Evolutionary conservation across 306 rosid species (phyloP).

Genomic region (Quercus alba): DNA sequence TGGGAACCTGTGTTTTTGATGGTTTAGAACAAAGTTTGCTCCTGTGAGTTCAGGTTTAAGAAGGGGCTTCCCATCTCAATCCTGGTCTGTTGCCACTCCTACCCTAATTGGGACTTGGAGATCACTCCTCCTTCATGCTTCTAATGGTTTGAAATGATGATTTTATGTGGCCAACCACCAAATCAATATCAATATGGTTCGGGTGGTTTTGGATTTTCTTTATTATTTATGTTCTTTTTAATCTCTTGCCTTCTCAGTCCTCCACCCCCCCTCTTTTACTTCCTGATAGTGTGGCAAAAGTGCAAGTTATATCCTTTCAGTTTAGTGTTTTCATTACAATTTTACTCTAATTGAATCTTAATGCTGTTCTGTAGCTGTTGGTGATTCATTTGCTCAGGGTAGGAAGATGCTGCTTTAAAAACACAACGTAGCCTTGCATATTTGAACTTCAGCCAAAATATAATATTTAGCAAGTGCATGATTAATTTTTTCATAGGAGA

Average conservation of each 20-base stretch:
- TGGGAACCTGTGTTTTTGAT: background rate
- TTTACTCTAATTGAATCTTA: constrained; percentile 7
- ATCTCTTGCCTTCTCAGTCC: too few species aligned
- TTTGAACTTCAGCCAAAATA: constrained; percentile 86
- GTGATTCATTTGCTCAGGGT: constrained; percentile 47
- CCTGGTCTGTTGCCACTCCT: background rate
- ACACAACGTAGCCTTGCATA: constrained; percentile 89
- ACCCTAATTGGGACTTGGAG: background rate
- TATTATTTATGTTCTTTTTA: too few species aligned
- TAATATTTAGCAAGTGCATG: constrained; percentile 64
- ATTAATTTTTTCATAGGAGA: background rate
- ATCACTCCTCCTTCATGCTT: background rate
- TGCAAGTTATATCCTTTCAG: too few species aligned
- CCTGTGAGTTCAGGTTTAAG: background rate
- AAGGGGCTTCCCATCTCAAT: background rate
- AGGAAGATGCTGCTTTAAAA: constrained; percentile 92
- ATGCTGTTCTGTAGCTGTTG: constrained; percentile 23
- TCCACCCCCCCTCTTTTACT: too few species aligned
- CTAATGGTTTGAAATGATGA: background rate
- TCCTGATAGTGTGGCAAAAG: too few species aligned
- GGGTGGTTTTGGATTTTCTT: too few species aligned
- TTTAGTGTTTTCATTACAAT: background rate
- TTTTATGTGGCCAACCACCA: background rate
- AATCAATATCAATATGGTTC: background rate
- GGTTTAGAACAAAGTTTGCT: background rate